phyloP scores from a whole-genome alignment of 1,284 basidiomycete species.

The Moesziomyces aphidis region DNA sequence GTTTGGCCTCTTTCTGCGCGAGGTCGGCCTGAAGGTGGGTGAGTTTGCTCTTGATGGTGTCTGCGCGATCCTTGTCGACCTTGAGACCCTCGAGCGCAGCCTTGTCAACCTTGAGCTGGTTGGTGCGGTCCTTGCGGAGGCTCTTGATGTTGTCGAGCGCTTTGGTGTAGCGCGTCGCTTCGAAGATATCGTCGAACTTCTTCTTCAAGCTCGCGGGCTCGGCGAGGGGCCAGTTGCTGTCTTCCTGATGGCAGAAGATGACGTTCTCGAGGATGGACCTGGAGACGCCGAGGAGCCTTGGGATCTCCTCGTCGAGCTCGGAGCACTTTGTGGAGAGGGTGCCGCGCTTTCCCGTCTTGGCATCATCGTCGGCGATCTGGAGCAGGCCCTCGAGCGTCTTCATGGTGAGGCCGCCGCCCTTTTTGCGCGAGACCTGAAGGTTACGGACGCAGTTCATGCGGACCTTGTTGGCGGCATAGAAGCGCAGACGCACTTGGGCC shows the following conservation, averaged over 20 bases:
- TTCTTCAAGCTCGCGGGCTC: conserved; percentile 94
- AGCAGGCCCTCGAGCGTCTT: conserved; percentile 96
- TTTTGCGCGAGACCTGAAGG: conserved; percentile 89
- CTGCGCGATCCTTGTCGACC: conserved; percentile 85
- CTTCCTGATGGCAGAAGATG: conserved; percentile 99
- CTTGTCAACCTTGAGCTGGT: conserved; percentile 92
- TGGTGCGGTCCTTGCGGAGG: conserved; percentile 80
- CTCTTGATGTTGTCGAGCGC: conserved; percentile 92
- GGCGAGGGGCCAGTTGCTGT: conserved; percentile 96
- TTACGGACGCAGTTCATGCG: conserved; percentile 92
- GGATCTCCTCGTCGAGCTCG: conserved; percentile 94
- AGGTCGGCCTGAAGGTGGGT: conserved; percentile 47
- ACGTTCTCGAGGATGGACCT: conserved; percentile 98
- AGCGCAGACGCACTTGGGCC: conserved; percentile 95
- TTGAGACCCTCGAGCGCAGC: conserved; percentile 84
- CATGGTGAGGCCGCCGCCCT: conserved; percentile 80
- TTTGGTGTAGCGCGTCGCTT: conserved; percentile 88
- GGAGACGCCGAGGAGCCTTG: conserved; percentile 85
- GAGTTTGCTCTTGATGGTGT: conserved; percentile 70
- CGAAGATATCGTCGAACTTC: conserved; percentile 99
- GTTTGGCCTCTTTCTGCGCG: conserved; percentile 50
- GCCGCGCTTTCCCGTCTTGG: conserved; percentile 71
- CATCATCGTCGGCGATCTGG: conserved; percentile 77
- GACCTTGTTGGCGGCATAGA: conserved; percentile 81
- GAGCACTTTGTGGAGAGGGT: conserved; percentile 65